Conservation (phyloP, 176 grass and related monocot genomes). For the Triticum monococcum region DNA sequence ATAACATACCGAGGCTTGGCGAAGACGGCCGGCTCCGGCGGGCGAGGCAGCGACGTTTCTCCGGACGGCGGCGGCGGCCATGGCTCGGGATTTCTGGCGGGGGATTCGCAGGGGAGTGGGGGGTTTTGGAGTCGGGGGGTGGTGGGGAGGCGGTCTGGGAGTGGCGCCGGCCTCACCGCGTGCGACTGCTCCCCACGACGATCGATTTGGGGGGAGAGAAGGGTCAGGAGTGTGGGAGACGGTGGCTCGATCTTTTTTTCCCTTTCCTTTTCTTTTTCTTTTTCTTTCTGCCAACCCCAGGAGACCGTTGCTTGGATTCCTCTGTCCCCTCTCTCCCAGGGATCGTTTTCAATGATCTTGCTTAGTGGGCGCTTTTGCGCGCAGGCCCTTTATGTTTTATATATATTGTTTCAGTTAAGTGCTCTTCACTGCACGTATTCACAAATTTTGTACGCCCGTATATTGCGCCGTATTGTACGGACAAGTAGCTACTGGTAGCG, state of each 20-base stretch:
- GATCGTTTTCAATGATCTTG: conserved; percentile 25
- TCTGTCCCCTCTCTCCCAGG: neutral
- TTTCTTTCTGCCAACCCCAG: neutral
- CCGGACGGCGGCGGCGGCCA: conserved; percentile 22
- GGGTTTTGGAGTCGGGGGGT: neutral
- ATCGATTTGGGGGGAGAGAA: conserved; percentile 30
- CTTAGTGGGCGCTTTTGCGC: conserved; percentile 9
- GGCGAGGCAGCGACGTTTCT: neutral
- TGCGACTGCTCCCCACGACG: conserved; percentile 37
- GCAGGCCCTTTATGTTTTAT: neutral
- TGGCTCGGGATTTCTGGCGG: neutral
- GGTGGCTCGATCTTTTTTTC: neutral
- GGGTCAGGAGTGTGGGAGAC: conserved; percentile 28
- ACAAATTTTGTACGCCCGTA: too few species aligned
- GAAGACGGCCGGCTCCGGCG: conserved; percentile 20
- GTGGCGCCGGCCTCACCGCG: conserved; percentile 42
- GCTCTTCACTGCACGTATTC: too few species aligned
- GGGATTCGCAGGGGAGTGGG: neutral
- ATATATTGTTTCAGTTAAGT: too few species aligned
- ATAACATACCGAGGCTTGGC: conserved; percentile 17
- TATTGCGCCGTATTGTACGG: neutral
- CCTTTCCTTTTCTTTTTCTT: neutral
- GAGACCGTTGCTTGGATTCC: conserved; percentile 51
- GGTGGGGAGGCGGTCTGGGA: neutral
- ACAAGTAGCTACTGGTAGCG: too few species aligned